Evolutionary conservation across 768 basidiomycete genomes (phyloP), one percentile per base, ranked within the genome.

Genomic region (Rossbeevera mucosa): DNA sequence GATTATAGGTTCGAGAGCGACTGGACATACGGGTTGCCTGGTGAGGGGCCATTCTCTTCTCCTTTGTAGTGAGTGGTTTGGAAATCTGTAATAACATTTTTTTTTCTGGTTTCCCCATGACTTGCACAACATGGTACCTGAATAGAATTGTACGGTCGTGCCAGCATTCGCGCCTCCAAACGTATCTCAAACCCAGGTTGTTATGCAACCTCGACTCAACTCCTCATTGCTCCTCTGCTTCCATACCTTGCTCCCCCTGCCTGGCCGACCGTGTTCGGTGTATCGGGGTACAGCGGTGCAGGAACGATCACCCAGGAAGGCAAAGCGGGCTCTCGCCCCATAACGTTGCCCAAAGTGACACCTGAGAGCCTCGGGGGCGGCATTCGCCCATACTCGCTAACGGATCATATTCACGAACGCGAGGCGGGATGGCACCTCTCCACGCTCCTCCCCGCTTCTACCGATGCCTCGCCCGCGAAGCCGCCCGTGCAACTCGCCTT

Each of bases 11-110:
- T 98, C 69, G 94, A 98, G 76, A 75, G 83, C 41, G 88, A 80
- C 46, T 99, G 96, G 96, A 89, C 89, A 58, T 99, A 99, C 67
- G 96, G 96, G 61, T 83, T 99, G 72, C 96, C 96, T 70, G 95
- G 95, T 99, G 81, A 91, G 93, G 75, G 60, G 63, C 66, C 73
- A 71, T 69, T 48, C 44, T 58, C 56, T 60, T 41, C 49, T 46
- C 33, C 58, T 33, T 48, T 71, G 67, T 64, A 61, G 66, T 67
- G 58, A 52, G 45, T 71, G 68, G 54, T 47, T 57, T 66, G 67
- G 52, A 66, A 64, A 68, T 64, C 47, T 52, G 55, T 66, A 58
- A 70, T 72, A 62, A 71, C 67, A 68, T 66, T 58, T 53, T 62
- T 71, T 67, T 68, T 57, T 59, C 63, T 60, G 62, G 59, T 56